phyloP scores from a whole-genome alignment of 1,284 basidiomycete genomes.

The Puccinia coronata region DNA sequence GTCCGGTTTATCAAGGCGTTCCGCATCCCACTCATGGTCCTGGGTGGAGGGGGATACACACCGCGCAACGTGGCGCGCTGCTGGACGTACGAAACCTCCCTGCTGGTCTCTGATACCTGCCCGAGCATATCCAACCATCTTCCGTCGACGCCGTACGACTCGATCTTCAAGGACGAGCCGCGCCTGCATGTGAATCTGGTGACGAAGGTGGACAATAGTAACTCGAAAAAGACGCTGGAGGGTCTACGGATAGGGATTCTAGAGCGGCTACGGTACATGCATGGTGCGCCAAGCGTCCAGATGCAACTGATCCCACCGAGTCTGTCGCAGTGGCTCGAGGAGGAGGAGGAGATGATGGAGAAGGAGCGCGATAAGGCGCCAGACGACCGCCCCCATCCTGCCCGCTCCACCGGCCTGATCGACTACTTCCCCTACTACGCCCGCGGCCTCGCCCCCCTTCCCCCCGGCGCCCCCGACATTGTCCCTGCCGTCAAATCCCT shows the following conservation, averaged over 20 bases:
- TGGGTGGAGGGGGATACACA: constrained; percentile 95
- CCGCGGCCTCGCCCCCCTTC: background rate
- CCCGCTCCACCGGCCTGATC: constrained; percentile 13
- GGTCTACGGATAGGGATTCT: constrained; percentile 80
- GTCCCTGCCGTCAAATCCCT: background rate
- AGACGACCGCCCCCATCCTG: constrained; percentile 1
- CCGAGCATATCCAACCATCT: constrained; percentile 80
- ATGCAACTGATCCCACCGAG: constrained; percentile 97
- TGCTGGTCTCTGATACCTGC: constrained; percentile 70
- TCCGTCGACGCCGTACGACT: constrained; percentile 84
- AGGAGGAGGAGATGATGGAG: constrained; percentile 66
- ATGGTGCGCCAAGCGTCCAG: constrained; percentile 91
- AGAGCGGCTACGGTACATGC: constrained; percentile 88
- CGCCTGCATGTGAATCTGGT: constrained; percentile 89
- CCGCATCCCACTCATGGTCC: constrained; percentile 80
- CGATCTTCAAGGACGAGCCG: constrained; percentile 89
- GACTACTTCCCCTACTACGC: constrained; percentile 42
- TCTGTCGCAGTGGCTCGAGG: constrained; percentile 73
- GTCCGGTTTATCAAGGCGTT: constrained; percentile 93
- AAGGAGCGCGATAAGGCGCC: constrained; percentile 36
- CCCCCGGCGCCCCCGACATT: background rate
- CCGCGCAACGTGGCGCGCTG: constrained; percentile 96
- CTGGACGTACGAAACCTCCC: constrained; percentile 97
- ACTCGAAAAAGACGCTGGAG: constrained; percentile 77
- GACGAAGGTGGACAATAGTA: constrained; percentile 83